phyloP scores from a whole-genome alignment of 768 basidiomycete genomes.

The Mycena alexandri region DNA sequence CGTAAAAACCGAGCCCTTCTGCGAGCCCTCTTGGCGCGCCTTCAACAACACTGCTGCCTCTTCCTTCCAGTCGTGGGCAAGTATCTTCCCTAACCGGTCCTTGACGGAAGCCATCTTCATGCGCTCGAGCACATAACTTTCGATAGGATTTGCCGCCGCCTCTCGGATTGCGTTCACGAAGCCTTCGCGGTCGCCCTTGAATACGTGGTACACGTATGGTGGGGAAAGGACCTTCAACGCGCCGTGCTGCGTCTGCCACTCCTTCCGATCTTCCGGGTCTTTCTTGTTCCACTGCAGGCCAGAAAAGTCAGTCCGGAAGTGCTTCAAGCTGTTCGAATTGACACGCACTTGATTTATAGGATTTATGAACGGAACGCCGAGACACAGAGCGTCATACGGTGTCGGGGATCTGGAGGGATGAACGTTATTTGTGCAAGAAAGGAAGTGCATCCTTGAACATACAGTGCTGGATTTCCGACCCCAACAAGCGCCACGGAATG shows the following conservation, averaged over 20 bases:
- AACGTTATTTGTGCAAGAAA: too few species aligned
- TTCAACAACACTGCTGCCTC: slow-evolving; percentile 10
- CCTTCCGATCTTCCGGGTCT: slow-evolving; percentile 42
- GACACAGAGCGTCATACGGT: slow-evolving; percentile 52
- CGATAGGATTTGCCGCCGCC: slow-evolving; percentile 46
- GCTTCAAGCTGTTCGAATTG: not conserved
- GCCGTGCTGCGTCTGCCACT: slow-evolving; percentile 50
- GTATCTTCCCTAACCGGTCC: slow-evolving; percentile 10
- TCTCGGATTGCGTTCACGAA: slow-evolving; percentile 45
- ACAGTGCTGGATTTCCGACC: slow-evolving; percentile 13
- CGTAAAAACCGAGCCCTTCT: not conserved
- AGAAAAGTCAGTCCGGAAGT: slow-evolving; percentile 21
- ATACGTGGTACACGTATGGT: slow-evolving; percentile 53
- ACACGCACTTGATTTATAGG: slow-evolving; percentile 40
- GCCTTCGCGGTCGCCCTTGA: slow-evolving; percentile 43
- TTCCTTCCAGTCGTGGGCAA: slow-evolving; percentile 21
- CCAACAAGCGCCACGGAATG: slow-evolving; percentile 18
- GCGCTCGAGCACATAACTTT: slow-evolving; percentile 27
- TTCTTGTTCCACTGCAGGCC: slow-evolving; percentile 43
- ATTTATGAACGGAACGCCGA: slow-evolving; percentile 55
- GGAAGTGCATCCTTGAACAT: not conserved
- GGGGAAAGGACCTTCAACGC: slow-evolving; percentile 43
- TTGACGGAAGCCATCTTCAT: slow-evolving; percentile 23
- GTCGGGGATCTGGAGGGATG: slow-evolving; percentile 34
- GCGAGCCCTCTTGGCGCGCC: not conserved